These are phyloP conservation scores for Adansonia grandidieri DNA, from an alignment of 441 rosid species.

Conservation along the genomic window DNA sequence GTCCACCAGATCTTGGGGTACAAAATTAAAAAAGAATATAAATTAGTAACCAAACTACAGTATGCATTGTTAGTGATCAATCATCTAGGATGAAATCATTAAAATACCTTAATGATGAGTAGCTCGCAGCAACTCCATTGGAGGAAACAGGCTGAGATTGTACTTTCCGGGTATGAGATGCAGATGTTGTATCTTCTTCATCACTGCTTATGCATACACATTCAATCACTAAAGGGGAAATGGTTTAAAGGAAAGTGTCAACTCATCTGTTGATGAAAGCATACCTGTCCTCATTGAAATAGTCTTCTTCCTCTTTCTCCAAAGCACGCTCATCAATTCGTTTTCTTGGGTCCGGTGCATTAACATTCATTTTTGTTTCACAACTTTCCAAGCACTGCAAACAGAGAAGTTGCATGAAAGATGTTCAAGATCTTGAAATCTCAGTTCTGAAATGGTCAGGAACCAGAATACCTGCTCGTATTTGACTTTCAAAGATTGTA, in stretches of 20 bases:
- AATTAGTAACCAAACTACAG: neutral
- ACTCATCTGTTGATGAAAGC: constrained; percentile 22
- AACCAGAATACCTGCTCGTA: constrained; percentile 83
- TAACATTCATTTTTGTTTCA: constrained; percentile 59
- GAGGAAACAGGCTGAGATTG: constrained; percentile 59
- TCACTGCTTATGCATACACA: constrained; percentile 53
- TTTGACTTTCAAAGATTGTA: constrained; percentile 80
- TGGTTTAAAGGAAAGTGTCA: constrained; percentile 8
- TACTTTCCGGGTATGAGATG: constrained; percentile 58
- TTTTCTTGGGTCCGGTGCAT: constrained; percentile 65
- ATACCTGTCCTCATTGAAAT: constrained; percentile 94
- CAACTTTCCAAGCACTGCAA: constrained; percentile 81
- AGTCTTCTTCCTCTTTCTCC: constrained; percentile 98
- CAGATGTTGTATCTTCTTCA: constrained; percentile 92
- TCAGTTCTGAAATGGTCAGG: constrained; percentile 8
- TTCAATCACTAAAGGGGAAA: constrained; percentile 31
- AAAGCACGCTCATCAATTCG: constrained; percentile 85
- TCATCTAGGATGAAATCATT: constrained; percentile 25
- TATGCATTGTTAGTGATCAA: constrained; percentile 12
- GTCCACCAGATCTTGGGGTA: constrained; percentile 76
- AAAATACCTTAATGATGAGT: constrained; percentile 64
- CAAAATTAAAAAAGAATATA: neutral
- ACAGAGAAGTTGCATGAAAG: constrained; percentile 29
- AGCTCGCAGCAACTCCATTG: constrained; percentile 72
- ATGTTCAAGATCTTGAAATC: neutral